These are phyloP conservation scores for Plantago ovata DNA, from an alignment of 257 asterid species.

Conservation along the genomic window DNA sequence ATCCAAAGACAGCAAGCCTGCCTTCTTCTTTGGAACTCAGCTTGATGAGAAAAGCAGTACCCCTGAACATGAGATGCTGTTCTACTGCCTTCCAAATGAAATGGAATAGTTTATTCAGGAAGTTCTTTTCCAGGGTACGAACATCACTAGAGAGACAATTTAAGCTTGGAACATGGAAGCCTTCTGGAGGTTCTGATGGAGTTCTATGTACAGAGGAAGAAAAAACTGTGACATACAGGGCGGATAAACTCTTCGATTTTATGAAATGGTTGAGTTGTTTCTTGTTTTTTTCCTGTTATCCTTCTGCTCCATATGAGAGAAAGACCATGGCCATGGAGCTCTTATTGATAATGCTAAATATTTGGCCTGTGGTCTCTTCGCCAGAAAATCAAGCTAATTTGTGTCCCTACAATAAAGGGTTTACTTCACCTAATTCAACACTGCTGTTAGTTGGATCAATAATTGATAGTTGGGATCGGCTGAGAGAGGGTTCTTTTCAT, in stretches of 20 bases:
- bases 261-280: constrained; percentile 83
- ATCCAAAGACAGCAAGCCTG: constrained; percentile 79
- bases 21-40: constrained; percentile 88
- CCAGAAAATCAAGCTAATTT: constrained; percentile 38
- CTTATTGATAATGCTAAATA: constrained; percentile 60
- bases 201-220: constrained; percentile 31
- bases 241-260: constrained; percentile 63
- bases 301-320: constrained; percentile 98
- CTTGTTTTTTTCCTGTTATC: constrained; percentile 87
- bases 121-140: constrained; percentile 84
- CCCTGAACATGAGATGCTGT: constrained; percentile 93
- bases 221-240: constrained; percentile 40
- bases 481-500: constrained; percentile 72
- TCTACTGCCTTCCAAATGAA: constrained; percentile 96
- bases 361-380: constrained; percentile 65
- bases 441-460: constrained; percentile 87
- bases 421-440: constrained; percentile 65
- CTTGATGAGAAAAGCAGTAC: constrained; percentile 81
- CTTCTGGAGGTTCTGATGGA: constrained; percentile 39
- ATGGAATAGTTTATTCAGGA: constrained; percentile 94
- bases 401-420: constrained; percentile 62
- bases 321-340: constrained; percentile 95
- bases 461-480: constrained; percentile 93
- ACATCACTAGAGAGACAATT: constrained; percentile 83
- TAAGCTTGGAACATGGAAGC: constrained; percentile 71